Evolutionary conservation across 2,329 filamentous ascomycete species (phyloP).

Genomic region (Xylaria arbuscula): DNA sequence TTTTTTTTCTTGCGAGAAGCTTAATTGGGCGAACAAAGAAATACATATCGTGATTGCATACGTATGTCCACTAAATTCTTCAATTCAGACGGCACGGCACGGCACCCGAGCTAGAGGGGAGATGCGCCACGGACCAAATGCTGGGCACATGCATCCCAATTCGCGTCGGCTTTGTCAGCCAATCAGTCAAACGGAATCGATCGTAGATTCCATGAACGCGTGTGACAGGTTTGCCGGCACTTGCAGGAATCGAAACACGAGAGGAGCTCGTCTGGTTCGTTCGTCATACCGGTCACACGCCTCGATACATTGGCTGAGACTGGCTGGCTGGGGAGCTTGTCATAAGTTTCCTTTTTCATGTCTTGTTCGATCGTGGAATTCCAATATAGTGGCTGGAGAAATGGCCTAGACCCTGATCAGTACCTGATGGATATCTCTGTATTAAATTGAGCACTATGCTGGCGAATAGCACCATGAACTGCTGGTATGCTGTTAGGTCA

Average conservation of each 20-base stretch:
- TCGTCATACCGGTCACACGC: constrained; percentile 26
- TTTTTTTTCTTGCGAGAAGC: no score
- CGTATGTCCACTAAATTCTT: not conserved
- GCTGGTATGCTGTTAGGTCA: not conserved
- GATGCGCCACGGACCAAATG: not conserved
- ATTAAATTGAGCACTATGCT: no score
- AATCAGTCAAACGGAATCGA: constrained; percentile 7
- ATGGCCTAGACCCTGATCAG: not conserved
- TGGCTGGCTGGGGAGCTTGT: not conserved
- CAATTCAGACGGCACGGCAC: not conserved
- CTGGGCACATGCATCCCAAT: not conserved
- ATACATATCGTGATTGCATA: not conserved
- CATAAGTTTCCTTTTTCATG: not conserved
- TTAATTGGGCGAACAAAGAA: not conserved
- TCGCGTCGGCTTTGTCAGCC: constrained; percentile 8
- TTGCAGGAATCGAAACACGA: constrained; percentile 38
- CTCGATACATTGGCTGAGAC: not conserved
- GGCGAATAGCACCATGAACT: not conserved
- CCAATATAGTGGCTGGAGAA: not conserved
- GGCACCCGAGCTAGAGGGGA: not conserved
- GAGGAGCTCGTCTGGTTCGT: not conserved
- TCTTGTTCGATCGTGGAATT: not conserved
- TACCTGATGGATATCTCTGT: no score
- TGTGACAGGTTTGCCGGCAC: constrained; percentile 28
- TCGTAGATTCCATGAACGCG: constrained; percentile 25